These are phyloP conservation scores for Colletotrichum neosansevieriae DNA, from an alignment of 2,329 filamentous ascomycete species.

Conservation along the genomic window DNA sequence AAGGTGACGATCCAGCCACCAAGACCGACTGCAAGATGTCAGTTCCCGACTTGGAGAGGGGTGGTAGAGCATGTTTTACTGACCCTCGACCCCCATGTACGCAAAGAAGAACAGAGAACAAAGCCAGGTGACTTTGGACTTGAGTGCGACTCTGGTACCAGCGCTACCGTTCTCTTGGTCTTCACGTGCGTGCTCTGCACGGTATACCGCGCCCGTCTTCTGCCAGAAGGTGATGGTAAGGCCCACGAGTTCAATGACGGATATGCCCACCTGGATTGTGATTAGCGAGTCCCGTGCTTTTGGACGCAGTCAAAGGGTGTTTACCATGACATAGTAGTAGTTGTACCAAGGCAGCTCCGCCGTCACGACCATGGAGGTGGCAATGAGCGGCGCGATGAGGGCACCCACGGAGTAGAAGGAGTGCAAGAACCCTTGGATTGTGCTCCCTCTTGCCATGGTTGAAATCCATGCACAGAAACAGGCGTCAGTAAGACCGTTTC, in stretches of 20 bases:
- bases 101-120: constrained; percentile 76
- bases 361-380: constrained; percentile 75
- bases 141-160: constrained; percentile 54
- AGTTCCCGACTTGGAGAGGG: constrained; percentile 13
- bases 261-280: constrained; percentile 56
- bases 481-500: constrained; percentile 72
- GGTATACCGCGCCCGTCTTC: constrained; percentile 67
- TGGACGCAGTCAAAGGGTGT: constrained; percentile 45
- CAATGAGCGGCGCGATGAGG: constrained; percentile 72
- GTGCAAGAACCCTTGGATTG: constrained; percentile 75
- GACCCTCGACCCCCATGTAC: constrained; percentile 78
- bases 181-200: constrained; percentile 51
- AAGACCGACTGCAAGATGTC: constrained; percentile 62
- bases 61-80: rapidly evolving
- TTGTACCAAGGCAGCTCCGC: constrained; percentile 71
- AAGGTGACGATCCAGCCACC: constrained; percentile 86
- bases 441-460: constrained; percentile 75
- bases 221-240: constrained; percentile 69
- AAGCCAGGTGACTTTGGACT: constrained; percentile 71
- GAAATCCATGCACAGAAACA: constrained; percentile 67
- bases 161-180: constrained; percentile 43
- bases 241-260: constrained; percentile 66
- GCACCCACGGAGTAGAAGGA: constrained; percentile 75
- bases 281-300: not conserved
- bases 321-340: constrained; percentile 79